A percentile compares a stretch with the other conserved stretches of the same genome.
Conservation (phyloP, 2,329 filamentous ascomycete species). For the Clarireedia monteithiana region DNA sequence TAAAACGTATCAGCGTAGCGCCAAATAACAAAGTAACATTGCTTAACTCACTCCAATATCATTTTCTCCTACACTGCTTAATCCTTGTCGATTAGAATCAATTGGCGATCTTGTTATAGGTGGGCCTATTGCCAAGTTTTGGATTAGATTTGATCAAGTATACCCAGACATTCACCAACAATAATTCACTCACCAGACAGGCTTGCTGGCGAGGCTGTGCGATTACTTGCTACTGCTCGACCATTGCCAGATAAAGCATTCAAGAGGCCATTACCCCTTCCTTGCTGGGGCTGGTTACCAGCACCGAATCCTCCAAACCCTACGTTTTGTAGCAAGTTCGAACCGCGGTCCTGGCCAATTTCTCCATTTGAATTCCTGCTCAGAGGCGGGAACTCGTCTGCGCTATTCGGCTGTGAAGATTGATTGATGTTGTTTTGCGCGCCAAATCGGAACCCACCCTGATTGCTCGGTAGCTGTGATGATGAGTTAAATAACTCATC, state of each 20-base stretch:
- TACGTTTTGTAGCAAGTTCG: slow-evolving; percentile 46
- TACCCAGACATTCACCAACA: background rate
- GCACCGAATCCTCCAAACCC: slow-evolving; percentile 40
- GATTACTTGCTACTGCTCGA: slow-evolving; percentile 37
- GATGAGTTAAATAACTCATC: slow-evolving; percentile 30
- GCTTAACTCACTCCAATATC: slow-evolving; percentile 20
- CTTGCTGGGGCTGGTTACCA: slow-evolving; percentile 32
- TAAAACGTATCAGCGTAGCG: background rate
- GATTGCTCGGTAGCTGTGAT: slow-evolving; percentile 26
- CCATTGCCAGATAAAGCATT: slow-evolving; percentile 56
- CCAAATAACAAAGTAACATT: background rate
- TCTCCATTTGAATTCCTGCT: slow-evolving; percentile 51
- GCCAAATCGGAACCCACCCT: slow-evolving; percentile 28
- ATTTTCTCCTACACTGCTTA: slow-evolving; percentile 17
- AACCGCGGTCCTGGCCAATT: slow-evolving; percentile 46
- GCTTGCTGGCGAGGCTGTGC: slow-evolving; percentile 25
- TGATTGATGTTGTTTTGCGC: slow-evolving; percentile 28
- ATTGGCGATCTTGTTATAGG: slow-evolving; percentile 23
- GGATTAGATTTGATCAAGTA: slow-evolving; percentile 7
- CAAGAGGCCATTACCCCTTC: slow-evolving; percentile 52
- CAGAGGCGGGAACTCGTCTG: slow-evolving; percentile 56
- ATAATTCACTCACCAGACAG: slow-evolving; percentile 20
- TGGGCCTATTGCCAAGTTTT: slow-evolving; percentile 14
- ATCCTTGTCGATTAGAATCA: slow-evolving; percentile 20
- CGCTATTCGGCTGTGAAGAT: slow-evolving; percentile 33